A percentile compares a stretch with the other conserved stretches of the same genome.
phyloP scores from a whole-genome alignment of 2,329 filamentous ascomycete genomes.

The Ophiosphaerella korrae region DNA sequence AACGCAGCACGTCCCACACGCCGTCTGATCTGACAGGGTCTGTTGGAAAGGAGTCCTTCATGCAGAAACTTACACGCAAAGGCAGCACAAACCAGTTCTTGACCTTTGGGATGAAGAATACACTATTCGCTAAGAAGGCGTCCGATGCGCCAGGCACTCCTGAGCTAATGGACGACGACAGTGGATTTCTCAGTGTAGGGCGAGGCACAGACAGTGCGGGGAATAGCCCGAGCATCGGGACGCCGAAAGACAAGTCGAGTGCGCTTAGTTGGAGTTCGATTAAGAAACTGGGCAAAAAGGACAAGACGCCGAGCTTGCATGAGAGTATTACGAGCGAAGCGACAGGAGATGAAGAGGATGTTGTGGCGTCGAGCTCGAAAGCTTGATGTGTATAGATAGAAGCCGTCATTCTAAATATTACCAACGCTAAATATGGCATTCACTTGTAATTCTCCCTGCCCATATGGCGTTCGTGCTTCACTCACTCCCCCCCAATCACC shows the following conservation, averaged over 20 bases:
- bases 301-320: conserved; percentile 54
- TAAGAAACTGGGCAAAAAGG: conserved; percentile 50
- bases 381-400: conserved; percentile 4
- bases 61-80: conserved; percentile 57
- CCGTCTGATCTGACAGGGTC: conserved; percentile 41
- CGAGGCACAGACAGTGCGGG: conserved; percentile 35
- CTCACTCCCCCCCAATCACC: no score
- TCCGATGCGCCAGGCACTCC: conserved; percentile 42
- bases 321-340: conserved; percentile 52
- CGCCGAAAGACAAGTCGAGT: conserved; percentile 45
- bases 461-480: no score
- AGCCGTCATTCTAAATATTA: not conserved
- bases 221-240: conserved; percentile 46
- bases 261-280: conserved; percentile 53
- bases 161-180: conserved; percentile 48
- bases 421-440: no score
- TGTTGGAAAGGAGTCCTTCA: conserved; percentile 53
- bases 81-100: conserved; percentile 54
- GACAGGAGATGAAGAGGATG: conserved; percentile 46
- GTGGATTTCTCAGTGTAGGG: conserved; percentile 27
- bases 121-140: conserved; percentile 41
- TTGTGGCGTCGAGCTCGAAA: conserved; percentile 14
- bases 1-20: conserved; percentile 46
- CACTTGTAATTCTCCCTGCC: no score
- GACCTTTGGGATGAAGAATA: conserved; percentile 46